phyloP scores from a whole-genome alignment of 139 green algal genomes.

The Chlamydomonas incerta region DNA sequence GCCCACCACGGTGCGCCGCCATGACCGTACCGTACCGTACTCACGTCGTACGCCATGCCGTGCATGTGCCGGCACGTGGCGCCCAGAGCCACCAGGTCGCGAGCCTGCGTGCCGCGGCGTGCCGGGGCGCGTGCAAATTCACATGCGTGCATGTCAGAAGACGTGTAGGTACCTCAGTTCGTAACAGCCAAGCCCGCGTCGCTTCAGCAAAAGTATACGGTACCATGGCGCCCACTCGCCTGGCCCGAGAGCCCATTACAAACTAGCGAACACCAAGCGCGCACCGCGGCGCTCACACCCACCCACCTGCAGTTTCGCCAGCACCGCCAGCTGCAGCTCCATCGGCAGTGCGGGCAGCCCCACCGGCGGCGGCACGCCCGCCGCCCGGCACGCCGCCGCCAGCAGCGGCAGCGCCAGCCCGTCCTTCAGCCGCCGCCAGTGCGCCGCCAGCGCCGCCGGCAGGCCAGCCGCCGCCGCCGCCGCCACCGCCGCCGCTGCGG shows the following conservation, averaged over 20 bases:
- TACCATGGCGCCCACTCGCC: no score
- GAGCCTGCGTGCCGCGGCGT: no score
- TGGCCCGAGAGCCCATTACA: no score
- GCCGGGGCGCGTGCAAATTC: no score
- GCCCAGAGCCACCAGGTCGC: conserved; percentile 8
- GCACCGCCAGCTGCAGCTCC: conserved; percentile 40
- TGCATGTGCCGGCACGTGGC: neutral
- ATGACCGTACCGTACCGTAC: no score
- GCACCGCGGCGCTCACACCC: neutral
- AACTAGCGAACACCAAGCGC: no score
- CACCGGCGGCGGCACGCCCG: conserved; percentile 13
- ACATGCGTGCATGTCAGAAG: no score
- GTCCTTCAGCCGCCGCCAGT: conserved; percentile 22
- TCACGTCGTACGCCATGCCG: neutral
- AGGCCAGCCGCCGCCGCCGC: neutral
- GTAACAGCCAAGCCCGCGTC: no score
- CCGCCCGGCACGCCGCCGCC: neutral
- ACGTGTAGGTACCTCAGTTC: no score
- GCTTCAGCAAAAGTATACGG: no score
- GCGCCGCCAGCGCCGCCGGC: neutral
- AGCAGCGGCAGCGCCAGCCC: conserved; percentile 37
- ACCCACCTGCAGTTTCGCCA: neutral
- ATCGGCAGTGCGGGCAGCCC: conserved; percentile 11
- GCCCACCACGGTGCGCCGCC: no score
- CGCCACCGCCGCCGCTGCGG: neutral